Conservation (phyloP, 2,329 filamentous ascomycete species). For the Diaporthe eres region DNA sequence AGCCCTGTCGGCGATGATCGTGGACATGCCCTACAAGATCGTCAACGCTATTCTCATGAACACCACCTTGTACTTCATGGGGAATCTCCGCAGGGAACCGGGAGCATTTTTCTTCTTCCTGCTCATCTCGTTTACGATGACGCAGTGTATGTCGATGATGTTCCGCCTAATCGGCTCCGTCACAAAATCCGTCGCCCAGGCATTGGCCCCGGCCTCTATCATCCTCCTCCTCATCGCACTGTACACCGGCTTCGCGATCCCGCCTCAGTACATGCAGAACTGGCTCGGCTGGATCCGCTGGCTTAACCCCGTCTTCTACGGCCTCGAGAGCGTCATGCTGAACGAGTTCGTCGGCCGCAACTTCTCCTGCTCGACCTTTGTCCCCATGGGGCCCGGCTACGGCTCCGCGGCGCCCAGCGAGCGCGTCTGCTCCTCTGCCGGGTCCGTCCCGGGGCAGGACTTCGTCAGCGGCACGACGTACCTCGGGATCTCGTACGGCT, state of each 20-base stretch:
- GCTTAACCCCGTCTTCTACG: slow-evolving; percentile 83
- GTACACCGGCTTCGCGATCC: slow-evolving; percentile 80
- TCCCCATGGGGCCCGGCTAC: slow-evolving; percentile 59
- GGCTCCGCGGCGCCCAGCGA: slow-evolving; percentile 44
- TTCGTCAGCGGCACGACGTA: slow-evolving; percentile 72
- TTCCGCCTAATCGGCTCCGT: slow-evolving; percentile 84
- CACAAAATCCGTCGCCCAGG: slow-evolving; percentile 77
- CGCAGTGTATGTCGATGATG: slow-evolving; percentile 86
- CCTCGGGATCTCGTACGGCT: slow-evolving; percentile 67
- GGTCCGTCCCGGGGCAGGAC: slow-evolving; percentile 66
- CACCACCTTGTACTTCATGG: slow-evolving; percentile 87
- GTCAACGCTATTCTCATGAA: slow-evolving; percentile 84
- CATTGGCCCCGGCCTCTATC: slow-evolving; percentile 71
- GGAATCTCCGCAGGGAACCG: slow-evolving; percentile 80
- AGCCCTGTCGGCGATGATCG: slow-evolving; percentile 86
- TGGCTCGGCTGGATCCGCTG: slow-evolving; percentile 91
- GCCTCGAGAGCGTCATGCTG: slow-evolving; percentile 84
- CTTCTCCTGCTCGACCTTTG: slow-evolving; percentile 66
- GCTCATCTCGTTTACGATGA: slow-evolving; percentile 80
- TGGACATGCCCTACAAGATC: slow-evolving; percentile 87
- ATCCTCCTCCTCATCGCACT: slow-evolving; percentile 77
- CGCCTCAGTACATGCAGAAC: slow-evolving; percentile 77
- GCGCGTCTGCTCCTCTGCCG: slow-evolving; percentile 70
- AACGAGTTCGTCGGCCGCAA: slow-evolving; percentile 82
- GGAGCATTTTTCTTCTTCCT: slow-evolving; percentile 90